Conservation (phyloP, 257 asterid species). For the Euphrasia confusa region DNA sequence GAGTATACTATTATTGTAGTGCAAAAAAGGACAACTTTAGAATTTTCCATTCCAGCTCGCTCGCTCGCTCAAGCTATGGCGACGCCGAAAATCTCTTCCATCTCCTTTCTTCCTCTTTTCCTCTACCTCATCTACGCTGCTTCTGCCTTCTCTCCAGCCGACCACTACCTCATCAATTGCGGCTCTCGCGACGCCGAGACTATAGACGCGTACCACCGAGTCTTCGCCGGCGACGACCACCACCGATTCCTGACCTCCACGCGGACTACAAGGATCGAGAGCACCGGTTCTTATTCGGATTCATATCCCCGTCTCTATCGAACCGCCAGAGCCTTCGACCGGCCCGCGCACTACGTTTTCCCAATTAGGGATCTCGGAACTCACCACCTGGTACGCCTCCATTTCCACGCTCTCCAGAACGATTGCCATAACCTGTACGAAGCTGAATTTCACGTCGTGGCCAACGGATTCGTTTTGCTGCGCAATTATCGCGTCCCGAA, state of each 20-base stretch:
- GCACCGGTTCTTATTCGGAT: constrained; percentile 22
- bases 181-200: constrained; percentile 46
- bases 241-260: constrained; percentile 38
- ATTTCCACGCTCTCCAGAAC: constrained; percentile 39
- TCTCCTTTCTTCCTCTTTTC: constrained; percentile 27
- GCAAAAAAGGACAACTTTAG: neutral
- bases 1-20: neutral
- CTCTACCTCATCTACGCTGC: constrained; percentile 29
- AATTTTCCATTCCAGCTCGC: neutral
- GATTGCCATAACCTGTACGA: constrained; percentile 22
- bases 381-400: constrained; percentile 80
- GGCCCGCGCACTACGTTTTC: constrained; percentile 58
- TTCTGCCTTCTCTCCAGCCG: constrained; percentile 50
- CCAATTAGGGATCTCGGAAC: constrained; percentile 45
- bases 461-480: constrained; percentile 60
- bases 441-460: constrained; percentile 76
- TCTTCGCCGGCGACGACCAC: constrained; percentile 50
- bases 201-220: constrained; percentile 54
- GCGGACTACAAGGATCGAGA: constrained; percentile 31
- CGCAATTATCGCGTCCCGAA: constrained; percentile 41
- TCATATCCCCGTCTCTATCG: constrained; percentile 52
- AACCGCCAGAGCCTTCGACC: constrained; percentile 62
- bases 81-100: constrained; percentile 16
- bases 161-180: constrained; percentile 64
- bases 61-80: constrained; percentile 37